A percentile compares a stretch with the other conserved stretches of the same genome.
phyloP scores from a whole-genome alignment of 2,329 filamentous ascomycete genomes.

The Eutypa lata region DNA sequence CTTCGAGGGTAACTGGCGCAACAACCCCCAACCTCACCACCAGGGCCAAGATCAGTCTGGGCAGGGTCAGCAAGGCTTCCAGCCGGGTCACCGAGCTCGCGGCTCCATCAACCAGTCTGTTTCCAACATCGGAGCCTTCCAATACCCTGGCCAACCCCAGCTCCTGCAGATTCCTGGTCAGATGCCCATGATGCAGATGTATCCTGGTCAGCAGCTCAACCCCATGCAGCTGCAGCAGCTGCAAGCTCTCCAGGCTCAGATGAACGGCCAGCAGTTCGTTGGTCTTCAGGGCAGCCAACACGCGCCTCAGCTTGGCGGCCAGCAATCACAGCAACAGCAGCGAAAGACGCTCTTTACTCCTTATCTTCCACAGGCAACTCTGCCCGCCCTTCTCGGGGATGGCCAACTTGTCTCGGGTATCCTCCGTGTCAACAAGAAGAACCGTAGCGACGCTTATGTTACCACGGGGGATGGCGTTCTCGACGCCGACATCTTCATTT shows the following conservation, averaged over 20 bases:
- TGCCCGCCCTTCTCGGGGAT: constrained; percentile 85
- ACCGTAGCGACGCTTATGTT: constrained; percentile 96
- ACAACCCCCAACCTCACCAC: constrained; percentile 62
- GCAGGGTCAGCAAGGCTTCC: constrained; percentile 68
- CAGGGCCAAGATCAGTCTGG: constrained; percentile 63
- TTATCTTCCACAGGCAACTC: constrained; percentile 89
- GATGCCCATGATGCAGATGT: constrained; percentile 81
- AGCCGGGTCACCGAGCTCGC: constrained; percentile 85
- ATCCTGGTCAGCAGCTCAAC: constrained; percentile 80
- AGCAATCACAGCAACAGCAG: constrained; percentile 79
- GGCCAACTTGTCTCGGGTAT: constrained; percentile 95
- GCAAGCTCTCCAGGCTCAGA: constrained; percentile 85
- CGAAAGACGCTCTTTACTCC: constrained; percentile 98
- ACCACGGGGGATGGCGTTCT: constrained; percentile 83
- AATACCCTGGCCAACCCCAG: constrained; percentile 84
- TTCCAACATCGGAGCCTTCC: constrained; percentile 79
- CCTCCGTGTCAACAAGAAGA: constrained; percentile 99
- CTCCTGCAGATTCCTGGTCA: constrained; percentile 83
- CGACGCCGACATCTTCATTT: constrained; percentile 98
- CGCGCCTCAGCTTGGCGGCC: constrained; percentile 61
- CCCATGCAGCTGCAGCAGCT: constrained; percentile 85
- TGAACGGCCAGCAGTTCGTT: constrained; percentile 73
- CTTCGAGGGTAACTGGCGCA: constrained; percentile 98
- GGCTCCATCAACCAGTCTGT: constrained; percentile 81
- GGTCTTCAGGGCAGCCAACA: constrained; percentile 70